A percentile compares a stretch with the other conserved stretches of the same genome.
Evolutionary conservation across 2,329 filamentous ascomycete species (phyloP).

Genomic region (Fusarium ramigenum): DNA sequence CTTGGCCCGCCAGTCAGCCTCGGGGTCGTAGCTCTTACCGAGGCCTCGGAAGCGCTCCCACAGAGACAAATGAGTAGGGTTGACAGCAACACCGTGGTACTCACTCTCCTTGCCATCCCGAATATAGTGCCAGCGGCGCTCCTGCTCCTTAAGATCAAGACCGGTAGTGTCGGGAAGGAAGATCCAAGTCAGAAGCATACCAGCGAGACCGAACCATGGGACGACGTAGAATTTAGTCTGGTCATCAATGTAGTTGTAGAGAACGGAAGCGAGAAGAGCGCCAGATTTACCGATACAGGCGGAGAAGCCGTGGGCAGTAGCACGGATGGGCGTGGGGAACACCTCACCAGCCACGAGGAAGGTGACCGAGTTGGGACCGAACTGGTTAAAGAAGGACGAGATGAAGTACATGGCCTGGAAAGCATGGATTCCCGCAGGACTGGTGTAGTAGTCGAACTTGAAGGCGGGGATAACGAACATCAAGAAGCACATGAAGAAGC

Average conservation of each 20-base stretch:
- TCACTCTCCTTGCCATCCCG: slow-evolving; percentile 78
- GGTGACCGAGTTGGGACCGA: slow-evolving; percentile 94
- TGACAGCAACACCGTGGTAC: slow-evolving; percentile 93
- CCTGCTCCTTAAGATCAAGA: slow-evolving; percentile 95
- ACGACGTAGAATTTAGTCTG: slow-evolving; percentile 90
- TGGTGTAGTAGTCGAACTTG: slow-evolving; percentile 84
- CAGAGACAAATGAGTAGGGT: slow-evolving; percentile 85
- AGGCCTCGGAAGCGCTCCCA: slow-evolving; percentile 86
- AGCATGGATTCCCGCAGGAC: slow-evolving; percentile 74
- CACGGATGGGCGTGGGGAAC: slow-evolving; percentile 93
- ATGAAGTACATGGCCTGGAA: slow-evolving; percentile 99
- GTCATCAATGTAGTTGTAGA: slow-evolving; percentile 94
- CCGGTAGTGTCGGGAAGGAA: slow-evolving; percentile 98
- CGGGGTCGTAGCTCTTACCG: slow-evolving; percentile 84
- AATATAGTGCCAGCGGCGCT: slow-evolving; percentile 91
- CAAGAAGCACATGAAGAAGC: slow-evolving; percentile 92
- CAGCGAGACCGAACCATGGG: slow-evolving; percentile 92
- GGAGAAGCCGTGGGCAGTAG: slow-evolving; percentile 94
- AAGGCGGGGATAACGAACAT: slow-evolving; percentile 93
- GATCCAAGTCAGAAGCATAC: slow-evolving; percentile 82
- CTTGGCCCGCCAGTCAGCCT: slow-evolving; percentile 83
- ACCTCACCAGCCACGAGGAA: slow-evolving; percentile 97
- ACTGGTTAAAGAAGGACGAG: slow-evolving; percentile 99
- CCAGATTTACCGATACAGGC: slow-evolving; percentile 90
- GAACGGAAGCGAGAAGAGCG: slow-evolving; percentile 83